Evolutionary conservation across 2,329 filamentous ascomycete species (phyloP).

Genomic region (Fusarium sp.): DNA sequence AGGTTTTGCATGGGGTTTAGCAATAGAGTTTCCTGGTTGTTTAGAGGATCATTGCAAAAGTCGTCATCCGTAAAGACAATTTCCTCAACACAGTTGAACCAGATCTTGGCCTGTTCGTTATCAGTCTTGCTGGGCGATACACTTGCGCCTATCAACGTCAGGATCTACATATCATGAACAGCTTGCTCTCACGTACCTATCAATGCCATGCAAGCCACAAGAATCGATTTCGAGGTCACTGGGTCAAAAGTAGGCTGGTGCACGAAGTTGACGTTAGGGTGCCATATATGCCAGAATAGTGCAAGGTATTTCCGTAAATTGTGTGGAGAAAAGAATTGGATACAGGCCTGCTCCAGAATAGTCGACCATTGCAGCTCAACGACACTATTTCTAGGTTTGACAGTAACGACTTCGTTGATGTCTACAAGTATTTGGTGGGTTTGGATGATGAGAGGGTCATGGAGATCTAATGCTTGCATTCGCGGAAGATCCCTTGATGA

Average conservation of each 20-base stretch:
- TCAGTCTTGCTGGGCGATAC: background rate
- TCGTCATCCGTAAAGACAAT: background rate
- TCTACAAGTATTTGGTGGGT: background rate
- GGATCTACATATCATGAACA: rapidly evolving
- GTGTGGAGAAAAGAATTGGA: background rate
- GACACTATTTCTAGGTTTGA: background rate
- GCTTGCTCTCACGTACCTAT: background rate
- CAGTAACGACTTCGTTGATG: background rate
- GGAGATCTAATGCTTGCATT: background rate
- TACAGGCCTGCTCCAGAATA: background rate
- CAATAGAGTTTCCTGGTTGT: rapidly evolving
- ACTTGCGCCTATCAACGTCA: background rate
- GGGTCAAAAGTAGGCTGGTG: background rate
- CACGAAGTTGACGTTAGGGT: background rate
- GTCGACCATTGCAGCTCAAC: background rate
- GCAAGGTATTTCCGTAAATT: background rate
- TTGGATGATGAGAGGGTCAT: background rate
- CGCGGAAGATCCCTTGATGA: background rate
- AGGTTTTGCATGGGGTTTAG: rapidly evolving
- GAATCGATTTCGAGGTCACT: background rate
- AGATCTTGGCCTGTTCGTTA: background rate
- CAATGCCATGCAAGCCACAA: background rate
- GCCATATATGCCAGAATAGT: slow-evolving; percentile 5
- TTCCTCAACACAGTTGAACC: background rate
- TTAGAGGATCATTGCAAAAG: background rate